Evolutionary conservation across 1,284 basidiomycete species (phyloP).

Genomic region (Rhodofomes roseus): DNA sequence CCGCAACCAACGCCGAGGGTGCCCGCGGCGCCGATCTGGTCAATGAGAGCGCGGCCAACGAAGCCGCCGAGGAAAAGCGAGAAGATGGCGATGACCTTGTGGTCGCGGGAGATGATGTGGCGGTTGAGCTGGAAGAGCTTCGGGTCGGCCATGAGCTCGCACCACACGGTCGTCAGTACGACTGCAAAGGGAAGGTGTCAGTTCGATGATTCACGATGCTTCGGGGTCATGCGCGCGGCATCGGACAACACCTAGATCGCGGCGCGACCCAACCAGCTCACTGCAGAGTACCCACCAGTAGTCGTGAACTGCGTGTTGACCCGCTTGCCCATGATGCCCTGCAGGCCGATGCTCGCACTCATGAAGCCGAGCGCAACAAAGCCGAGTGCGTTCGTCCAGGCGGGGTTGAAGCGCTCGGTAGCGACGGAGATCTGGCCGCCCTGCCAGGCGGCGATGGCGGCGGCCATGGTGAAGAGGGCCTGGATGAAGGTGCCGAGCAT

Average conservation of each 20-base stretch:
- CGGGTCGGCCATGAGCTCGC: constrained; percentile 81
- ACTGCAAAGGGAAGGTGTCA: constrained; percentile 32
- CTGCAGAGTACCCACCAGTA: constrained; percentile 54
- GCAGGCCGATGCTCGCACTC: constrained; percentile 73
- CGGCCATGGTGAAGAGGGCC: constrained; percentile 69
- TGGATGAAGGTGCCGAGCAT: constrained; percentile 68
- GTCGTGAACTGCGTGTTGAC: constrained; percentile 79
- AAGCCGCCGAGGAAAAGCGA: constrained; percentile 78
- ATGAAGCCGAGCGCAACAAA: constrained; percentile 75
- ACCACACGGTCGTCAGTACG: constrained; percentile 80
- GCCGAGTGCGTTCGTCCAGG: constrained; percentile 64
- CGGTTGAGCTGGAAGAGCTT: constrained; percentile 54
- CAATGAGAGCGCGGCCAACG: constrained; percentile 61
- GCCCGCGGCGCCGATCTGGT: constrained; percentile 56
- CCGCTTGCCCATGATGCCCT: constrained; percentile 83
- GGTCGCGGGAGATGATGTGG: constrained; percentile 62
- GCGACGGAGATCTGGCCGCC: constrained; percentile 56
- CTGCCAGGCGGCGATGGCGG: constrained; percentile 64
- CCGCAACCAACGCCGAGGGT: constrained; percentile 69
- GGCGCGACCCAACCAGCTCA: no score
- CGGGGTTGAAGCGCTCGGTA: constrained; percentile 50
- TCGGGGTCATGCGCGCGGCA: no score
- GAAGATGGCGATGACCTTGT: constrained; percentile 65
- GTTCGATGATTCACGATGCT: no score
- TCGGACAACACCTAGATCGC: no score